Evolutionary conservation across 108 stramenopile species (phyloP), one percentile per base, ranked within the genome.

Genomic region (Conticribra guillardii): DNA sequence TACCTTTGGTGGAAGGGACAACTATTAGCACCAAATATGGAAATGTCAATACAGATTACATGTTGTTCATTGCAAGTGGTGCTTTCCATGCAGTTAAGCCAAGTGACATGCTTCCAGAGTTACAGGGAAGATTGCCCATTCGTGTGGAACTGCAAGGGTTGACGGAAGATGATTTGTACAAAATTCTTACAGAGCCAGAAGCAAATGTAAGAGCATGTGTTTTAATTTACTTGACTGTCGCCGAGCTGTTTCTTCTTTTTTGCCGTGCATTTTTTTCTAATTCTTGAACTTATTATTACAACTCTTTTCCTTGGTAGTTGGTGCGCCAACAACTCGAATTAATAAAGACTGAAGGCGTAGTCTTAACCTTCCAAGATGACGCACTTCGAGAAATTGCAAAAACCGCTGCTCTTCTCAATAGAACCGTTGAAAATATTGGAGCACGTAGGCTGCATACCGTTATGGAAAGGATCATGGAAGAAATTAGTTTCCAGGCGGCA

Each of bases 341-440:
- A 30, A 83, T 99, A 76, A 85, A 83, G 26, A 87, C 96, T 21
- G 99, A 99, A 71, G 92, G 94, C 34, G 95, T 99, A 15, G 62
- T 81, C 31, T 82, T 99, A 15, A 72, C 76, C 29, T 98, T 99
- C 89, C 92, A 94, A 46, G 97, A 97, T 61, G 97, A 97, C 23
- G 99, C 98, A 18, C 82, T 99, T 82, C 80, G 96, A 50, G 96
- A 99, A 84, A 97, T 99, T 64, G 99, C 99, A 18, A 87, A 89
- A 57, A 90, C 91, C 51, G 94, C 96, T 23, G 93, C 97, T 2
- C 74, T 81, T 70, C 80, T 97, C 53, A 99, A 99, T 90, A 93
- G 91, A 70, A 96, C 93, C 0, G 96, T 99, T 4, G 99, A 99
- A 80, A 99, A 99, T 81, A 99, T 99, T 76, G 99, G 99, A 26